Evolutionary conservation across 352 stramenopile genomes (phyloP), one percentile per base, ranked within the genome.

Genomic region (Albugo laibachii): DNA sequence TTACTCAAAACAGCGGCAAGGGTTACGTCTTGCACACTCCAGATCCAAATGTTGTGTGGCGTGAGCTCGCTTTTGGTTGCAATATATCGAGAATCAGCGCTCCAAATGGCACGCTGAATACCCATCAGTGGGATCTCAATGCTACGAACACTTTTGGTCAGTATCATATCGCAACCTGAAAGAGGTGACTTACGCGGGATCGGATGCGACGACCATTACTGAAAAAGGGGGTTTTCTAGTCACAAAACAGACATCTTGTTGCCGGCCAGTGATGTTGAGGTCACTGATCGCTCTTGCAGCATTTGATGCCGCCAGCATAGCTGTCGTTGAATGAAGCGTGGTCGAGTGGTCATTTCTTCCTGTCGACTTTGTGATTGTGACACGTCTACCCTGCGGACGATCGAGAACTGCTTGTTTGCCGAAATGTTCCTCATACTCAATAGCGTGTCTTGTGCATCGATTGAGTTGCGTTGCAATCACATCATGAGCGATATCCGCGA

Each of bases 31-130:
- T 3, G 24, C 24, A 31, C 24, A 31, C 8, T 58, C 77, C 77
- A 89, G 18, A 89, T 74, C 77, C 77, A 89, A 24, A 89, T 63
- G 41, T 86, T 83, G 48, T 83, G 75, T 13, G 77, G 73, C 71
- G 85, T 89, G 18, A 79, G 61, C 35, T 89, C 77, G 36, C 73
- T 85, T 55, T 75, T 84, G 5, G 77, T 83, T 16, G 66, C 77
- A 36, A 87, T 41, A 56, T 76, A 84, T 34, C 62, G 52, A 11
- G 74, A 78, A 42, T 89, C 68, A 14, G 55, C 58, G 50, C 69
- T 86, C 76, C 76, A 88, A 13, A 65, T 24, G 13, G 70, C 62
- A 31, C 71, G 62, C 27, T 71, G 74, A 31, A 88, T 59, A 41
- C 76, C 76, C 50, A 88, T 70, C 38, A 71, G 80, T 0, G 70